Evolutionary conservation across 2,329 filamentous ascomycete genomes (phyloP), one percentile per base, ranked within the genome.

Genomic region (Xylariaceae sp.): DNA sequence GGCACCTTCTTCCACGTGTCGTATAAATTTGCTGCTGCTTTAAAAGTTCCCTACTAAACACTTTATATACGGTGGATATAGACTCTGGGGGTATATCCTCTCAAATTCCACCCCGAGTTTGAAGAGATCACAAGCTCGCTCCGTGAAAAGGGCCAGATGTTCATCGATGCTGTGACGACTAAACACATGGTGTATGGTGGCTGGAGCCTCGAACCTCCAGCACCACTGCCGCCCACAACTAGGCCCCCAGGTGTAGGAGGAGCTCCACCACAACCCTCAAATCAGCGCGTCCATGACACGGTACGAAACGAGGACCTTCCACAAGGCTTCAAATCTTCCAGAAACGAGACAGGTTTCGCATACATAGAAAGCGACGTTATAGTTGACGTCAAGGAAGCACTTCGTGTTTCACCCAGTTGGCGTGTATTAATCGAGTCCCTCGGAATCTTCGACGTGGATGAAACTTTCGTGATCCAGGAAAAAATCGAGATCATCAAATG

Each of bases 341-440:
- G 39, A 21, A 20, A n/a, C n/a, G n/a, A n/a, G n/a, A n/a, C n/a
- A n/a, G n/a, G n/a, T n/a, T n/a, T 33, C 2, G 36, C 33, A 11
- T 47, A 42, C 12, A 38, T 47, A 7, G 44, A 47, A n/a, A 42
- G 44, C 32, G 27, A 46, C 19, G 44, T 37, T 3, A 47, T 47
- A 3, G 25, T 47, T 14, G 44, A 47, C 23, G 37, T 42, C 5
- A 34, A 42, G 20, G 44, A 47, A 38, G 38, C 44, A 2, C 6
- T 42, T 12, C 20, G 44, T n/a, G 27, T 34, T 19, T 6, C 34
- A 10, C 42, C 35, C 3, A 11, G 16, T 5, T 20, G 22, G 35
- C 3, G n/a, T 6, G 7, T 34, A 5, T 2, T 20, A 10, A 7
- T 22, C 16, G 27, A 19, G 21, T 35, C 4, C 33, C 33, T 22